Evolutionary conservation across 768 basidiomycete genomes (phyloP).

Genomic region (Lepiota subincarnata): DNA sequence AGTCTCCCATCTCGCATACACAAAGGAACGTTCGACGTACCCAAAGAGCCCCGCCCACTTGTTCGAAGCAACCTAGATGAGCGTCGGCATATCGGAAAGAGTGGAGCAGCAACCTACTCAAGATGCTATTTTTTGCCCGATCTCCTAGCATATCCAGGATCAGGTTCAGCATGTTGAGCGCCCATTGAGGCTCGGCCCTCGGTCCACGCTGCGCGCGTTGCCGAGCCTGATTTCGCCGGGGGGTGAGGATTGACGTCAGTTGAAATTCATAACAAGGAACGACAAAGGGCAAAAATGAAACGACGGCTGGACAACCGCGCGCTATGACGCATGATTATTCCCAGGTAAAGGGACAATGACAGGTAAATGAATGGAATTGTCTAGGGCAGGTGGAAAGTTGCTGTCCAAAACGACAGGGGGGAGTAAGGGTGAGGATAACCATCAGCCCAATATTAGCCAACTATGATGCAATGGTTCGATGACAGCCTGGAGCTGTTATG

Average conservation of each 20-base stretch:
- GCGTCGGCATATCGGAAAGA: constrained; percentile 4
- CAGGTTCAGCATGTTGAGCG: constrained; percentile 36
- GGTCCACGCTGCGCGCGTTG: constrained; percentile 34
- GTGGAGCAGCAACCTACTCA: constrained; percentile 29
- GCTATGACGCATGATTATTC: constrained; percentile 4
- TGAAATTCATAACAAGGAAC: background rate
- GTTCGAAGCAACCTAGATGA: constrained; percentile 16
- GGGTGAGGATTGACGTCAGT: constrained; percentile 3
- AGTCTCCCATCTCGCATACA: constrained; percentile 1
- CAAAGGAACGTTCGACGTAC: constrained; percentile 34
- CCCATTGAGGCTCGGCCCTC: constrained; percentile 39
- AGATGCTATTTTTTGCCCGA: constrained; percentile 44
- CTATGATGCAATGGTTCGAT: constrained; percentile 6
- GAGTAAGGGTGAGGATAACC: background rate
- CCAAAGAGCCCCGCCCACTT: constrained; percentile 62
- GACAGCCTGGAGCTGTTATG: constrained; percentile 13
- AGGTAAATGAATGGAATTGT: constrained; percentile 1
- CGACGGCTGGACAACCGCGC: background rate
- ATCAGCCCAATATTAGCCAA: background rate
- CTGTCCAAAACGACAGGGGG: background rate
- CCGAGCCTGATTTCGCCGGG: constrained; percentile 28
- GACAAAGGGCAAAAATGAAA: background rate
- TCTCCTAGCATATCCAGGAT: constrained; percentile 46
- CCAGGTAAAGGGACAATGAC: background rate
- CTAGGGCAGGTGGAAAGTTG: background rate